Evolutionary conservation across 2,329 filamentous ascomycete genomes (phyloP), one percentile per base, ranked within the genome.

Genomic region (Exophiala lecanii-corni): DNA sequence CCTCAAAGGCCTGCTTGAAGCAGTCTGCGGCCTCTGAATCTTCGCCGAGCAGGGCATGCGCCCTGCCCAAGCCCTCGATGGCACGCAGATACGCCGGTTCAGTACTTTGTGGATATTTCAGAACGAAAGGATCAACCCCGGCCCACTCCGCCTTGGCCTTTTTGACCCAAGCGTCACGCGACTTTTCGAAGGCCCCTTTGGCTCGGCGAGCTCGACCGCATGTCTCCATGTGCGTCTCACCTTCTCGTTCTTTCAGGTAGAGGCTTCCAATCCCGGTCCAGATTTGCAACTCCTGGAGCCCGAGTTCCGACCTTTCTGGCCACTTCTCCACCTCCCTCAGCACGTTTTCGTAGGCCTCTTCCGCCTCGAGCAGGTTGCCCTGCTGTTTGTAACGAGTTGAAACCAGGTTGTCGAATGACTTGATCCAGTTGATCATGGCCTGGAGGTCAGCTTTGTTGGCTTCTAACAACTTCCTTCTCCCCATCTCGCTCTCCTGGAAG

Each of bases 271-370:
- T 32, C 28, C 28, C 28, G 4, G 28, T 32, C 28, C 28, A 10
- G 9, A 32, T 32, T 32, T 32, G 28, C 28, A 32, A 32, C 28
- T 32, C 28, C 28, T 32, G 28, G 28, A 32, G 28, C n/a, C n/a
- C n/a, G n/a, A n/a, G n/a, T 36, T 36, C 13, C 33, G 17, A 16
- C 33, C 33, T 36, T 36, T 36, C 5, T 36, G n/a, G 33, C 33
- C 33, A 36, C 33, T 36, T 36, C 33, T 36, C 33, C 33, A 16
- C 33, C 17, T 16, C 33, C 33, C n/a, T 19, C 33, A 36, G 33
- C 33, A 19, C 33, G 17, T 19, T 19, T 36, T 36, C n/a, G n/a
- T n/a, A n/a, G n/a, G n/a, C n/a, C n/a, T n/a, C n/a, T n/a, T n/a
- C n/a, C n/a, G 28, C 28, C 28, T 32, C 28, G 28, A 32, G 28